Evolutionary conservation across 192 early-diverging fungal genomes (phyloP).

Genomic region (Blastocladiella britannica): DNA sequence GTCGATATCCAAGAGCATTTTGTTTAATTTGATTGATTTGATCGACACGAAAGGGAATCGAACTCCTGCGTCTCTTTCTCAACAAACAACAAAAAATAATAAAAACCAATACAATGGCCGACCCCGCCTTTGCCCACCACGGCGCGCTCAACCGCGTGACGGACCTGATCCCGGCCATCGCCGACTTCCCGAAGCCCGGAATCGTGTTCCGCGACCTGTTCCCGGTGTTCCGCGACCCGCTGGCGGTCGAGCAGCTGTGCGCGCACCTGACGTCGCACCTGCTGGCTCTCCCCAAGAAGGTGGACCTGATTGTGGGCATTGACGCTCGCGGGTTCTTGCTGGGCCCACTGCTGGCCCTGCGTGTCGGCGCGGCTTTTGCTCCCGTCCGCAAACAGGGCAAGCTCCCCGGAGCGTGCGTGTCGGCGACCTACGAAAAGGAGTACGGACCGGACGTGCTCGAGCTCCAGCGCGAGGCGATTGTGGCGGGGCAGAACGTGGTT

Average conservation of each 20-base stretch:
- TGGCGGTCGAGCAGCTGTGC: conserved; percentile 74
- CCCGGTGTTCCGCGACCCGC: conserved; percentile 85
- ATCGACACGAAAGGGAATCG: too few relatives aligned
- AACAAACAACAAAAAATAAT: too few relatives aligned
- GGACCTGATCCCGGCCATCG: conserved; percentile 27
- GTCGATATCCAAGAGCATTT: conserved; percentile 52
- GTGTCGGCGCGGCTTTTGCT: conserved; percentile 72
- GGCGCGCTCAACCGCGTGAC: conserved; percentile 20
- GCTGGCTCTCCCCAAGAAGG: neutral
- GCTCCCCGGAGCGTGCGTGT: conserved; percentile 56
- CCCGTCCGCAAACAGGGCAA: conserved; percentile 95
- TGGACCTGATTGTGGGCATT: conserved; percentile 23
- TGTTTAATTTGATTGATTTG: neutral
- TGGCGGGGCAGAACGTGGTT: conserved; percentile 63
- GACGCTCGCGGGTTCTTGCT: conserved; percentile 97
- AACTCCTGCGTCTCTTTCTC: too few relatives aligned
- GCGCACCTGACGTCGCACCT: conserved; percentile 66
- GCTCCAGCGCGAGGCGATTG: conserved; percentile 61
- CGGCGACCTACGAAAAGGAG: conserved; percentile 72
- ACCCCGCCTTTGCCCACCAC: too few relatives aligned
- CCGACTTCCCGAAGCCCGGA: conserved; percentile 71
- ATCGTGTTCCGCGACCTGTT: conserved; percentile 96
- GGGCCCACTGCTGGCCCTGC: conserved; percentile 72
- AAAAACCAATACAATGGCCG: too few relatives aligned
- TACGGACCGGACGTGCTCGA: conserved; percentile 93